These are phyloP conservation scores for Manihot esculenta DNA, from an alignment of 441 rosid genomes.

Conservation along the genomic window DNA sequence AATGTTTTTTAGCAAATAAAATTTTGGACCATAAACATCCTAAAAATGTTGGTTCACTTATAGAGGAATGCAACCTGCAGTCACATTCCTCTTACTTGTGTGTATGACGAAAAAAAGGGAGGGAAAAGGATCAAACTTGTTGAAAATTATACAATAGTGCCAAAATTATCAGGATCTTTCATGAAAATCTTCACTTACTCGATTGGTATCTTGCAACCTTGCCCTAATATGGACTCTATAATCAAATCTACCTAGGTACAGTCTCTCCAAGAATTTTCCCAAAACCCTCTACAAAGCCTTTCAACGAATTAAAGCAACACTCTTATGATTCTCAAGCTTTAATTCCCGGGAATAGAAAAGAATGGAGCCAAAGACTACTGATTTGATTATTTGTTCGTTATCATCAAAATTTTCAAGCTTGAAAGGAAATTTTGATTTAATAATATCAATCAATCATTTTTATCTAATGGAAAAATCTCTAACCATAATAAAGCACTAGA, in stretches of 20 bases:
- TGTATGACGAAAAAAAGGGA: background rate
- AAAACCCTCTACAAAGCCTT: slow-evolving; percentile 68
- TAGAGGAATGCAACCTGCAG: no score
- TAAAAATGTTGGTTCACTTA: no score
- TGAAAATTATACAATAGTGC: slow-evolving; percentile 59
- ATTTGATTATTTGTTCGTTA: slow-evolving; percentile 58
- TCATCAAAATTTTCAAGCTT: no score
- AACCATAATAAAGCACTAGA: no score
- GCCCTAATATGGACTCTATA: slow-evolving; percentile 65
- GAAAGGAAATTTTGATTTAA: no score
- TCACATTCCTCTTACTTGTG: no score
- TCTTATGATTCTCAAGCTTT: slow-evolving; percentile 58
- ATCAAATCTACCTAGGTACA: slow-evolving; percentile 74
- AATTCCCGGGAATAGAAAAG: slow-evolving; percentile 62
- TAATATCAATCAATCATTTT: no score
- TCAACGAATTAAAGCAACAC: slow-evolving; percentile 61
- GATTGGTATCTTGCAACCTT: slow-evolving; percentile 85
- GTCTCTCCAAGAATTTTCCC: slow-evolving; percentile 54
- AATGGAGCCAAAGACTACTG: slow-evolving; percentile 45
- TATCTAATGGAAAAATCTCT: no score
- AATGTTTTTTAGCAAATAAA: no score
- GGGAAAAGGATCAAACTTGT: slow-evolving; percentile 37
- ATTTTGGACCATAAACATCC: no score
- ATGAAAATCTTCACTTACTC: slow-evolving; percentile 74
- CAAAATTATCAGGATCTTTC: slow-evolving; percentile 60